A percentile compares a stretch with the other conserved stretches of the same genome.
These are phyloP conservation scores for Tuber brumale DNA, from an alignment of 495 filamentous ascomycete genomes.

Conservation along the genomic window DNA sequence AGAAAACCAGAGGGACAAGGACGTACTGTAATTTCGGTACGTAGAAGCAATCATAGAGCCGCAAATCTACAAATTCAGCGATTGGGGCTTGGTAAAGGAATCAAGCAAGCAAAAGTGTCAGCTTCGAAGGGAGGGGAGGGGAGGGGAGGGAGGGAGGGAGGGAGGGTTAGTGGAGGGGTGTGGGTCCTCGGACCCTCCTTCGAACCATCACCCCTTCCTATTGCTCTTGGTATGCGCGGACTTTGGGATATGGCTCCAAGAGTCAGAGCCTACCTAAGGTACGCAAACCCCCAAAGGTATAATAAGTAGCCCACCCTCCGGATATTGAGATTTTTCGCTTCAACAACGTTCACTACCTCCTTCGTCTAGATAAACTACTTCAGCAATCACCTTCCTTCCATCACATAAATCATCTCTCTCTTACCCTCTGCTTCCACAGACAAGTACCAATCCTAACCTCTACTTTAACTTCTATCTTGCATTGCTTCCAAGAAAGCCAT, in stretches of 20 bases:
- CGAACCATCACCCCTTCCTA: conserved; percentile 26
- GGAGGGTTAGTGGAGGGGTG: conserved; percentile 13
- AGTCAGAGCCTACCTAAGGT: not conserved
- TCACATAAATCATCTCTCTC: conserved; percentile 4
- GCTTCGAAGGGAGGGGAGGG: conserved; percentile 3
- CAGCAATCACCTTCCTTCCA: not conserved
- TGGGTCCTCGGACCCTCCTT: conserved; percentile 29
- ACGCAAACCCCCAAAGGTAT: not conserved
- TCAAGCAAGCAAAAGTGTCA: conserved; percentile 2
- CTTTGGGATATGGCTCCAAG: not conserved
- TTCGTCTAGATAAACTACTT: conserved; percentile 3
- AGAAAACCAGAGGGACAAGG: conserved; percentile 17
- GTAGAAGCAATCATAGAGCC: conserved; percentile 28
- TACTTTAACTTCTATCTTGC: not conserved
- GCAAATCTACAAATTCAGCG: conserved; percentile 29
- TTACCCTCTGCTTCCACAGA: not conserved
- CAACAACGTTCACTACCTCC: not conserved
- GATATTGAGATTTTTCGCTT: not conserved
- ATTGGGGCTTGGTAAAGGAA: conserved; percentile 18
- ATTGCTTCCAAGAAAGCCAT: conserved; percentile 7
- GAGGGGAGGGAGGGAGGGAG: not conserved
- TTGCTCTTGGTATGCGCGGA: conserved; percentile 7
- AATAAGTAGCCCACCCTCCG: conserved; percentile 3
- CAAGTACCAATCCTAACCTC: conserved; percentile 1
- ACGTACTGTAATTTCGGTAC: conserved; percentile 32